These are phyloP conservation scores for Lupinus albus DNA, from an alignment of 306 rosid species.

Conservation along the genomic window DNA sequence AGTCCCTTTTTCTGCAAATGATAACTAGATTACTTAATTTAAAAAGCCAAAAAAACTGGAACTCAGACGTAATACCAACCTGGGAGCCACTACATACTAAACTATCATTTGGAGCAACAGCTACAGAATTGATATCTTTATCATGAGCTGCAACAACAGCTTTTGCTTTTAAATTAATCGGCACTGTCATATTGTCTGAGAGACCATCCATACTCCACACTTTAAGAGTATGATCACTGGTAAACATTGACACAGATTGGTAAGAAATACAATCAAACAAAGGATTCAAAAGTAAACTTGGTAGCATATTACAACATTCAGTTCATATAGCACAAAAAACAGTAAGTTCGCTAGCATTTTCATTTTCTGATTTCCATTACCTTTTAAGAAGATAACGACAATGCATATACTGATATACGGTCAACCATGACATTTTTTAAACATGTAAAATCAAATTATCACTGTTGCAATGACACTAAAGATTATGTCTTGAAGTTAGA, in stretches of 20 bases:
- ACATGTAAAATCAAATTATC: constrained; percentile 13
- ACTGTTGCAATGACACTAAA: neutral
- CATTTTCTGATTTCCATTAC: constrained; percentile 3
- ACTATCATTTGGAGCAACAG: constrained; percentile 95
- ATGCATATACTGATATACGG: constrained; percentile 11
- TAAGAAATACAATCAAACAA: constrained; percentile 33
- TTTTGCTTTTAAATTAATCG: constrained; percentile 77
- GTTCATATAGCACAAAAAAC: constrained; percentile 29
- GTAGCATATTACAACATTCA: constrained; percentile 8
- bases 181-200: constrained; percentile 47
- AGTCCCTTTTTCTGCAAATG: constrained; percentile 6
- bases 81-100: constrained; percentile 96
- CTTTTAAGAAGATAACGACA: constrained; percentile 3
- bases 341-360: neutral
- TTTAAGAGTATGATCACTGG: constrained; percentile 89
- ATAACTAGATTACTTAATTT: constrained; percentile 20
- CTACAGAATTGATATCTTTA: constrained; percentile 91
- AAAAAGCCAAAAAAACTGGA: constrained; percentile 22
- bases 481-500: neutral
- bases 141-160: constrained; percentile 96
- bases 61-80: constrained; percentile 57
- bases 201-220: constrained; percentile 84
- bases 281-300: neutral
- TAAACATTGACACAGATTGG: constrained; percentile 21
- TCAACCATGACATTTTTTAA: neutral